Percentiles rank a stretch among this genome's conserved stretches.
These are phyloP conservation scores for Cutaneotrichosporon dermatis DNA, from an alignment of 1,284 basidiomycete genomes.

Conservation along the genomic window DNA sequence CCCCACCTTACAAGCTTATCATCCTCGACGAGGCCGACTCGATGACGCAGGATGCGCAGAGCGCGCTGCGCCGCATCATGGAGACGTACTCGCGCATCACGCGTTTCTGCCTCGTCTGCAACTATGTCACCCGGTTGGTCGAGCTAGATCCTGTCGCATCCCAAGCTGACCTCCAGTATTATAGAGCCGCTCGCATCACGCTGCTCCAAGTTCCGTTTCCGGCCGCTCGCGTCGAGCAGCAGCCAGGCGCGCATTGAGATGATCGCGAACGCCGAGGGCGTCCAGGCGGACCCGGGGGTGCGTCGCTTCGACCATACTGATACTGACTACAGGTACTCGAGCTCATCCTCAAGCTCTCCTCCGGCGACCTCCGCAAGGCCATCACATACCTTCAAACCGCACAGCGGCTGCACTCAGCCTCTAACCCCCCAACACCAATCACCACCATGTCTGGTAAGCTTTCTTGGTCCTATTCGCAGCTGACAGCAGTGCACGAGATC, in stretches of 20 bases:
- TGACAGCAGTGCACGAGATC: conserved; percentile 76
- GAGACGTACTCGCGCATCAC: conserved; percentile 96
- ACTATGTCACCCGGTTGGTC: conserved; percentile 90
- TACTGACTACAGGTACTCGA: conserved; percentile 22
- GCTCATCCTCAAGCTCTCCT: conserved; percentile 56
- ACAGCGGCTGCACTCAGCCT: conserved; percentile 71
- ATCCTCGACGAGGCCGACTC: conserved; percentile 99
- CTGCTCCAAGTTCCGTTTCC: conserved; percentile 98
- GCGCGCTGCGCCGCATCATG: conserved; percentile 94
- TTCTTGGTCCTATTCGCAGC: background rate
- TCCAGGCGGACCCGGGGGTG: conserved; percentile 52
- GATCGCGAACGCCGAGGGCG: conserved; percentile 63
- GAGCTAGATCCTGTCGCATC: background rate
- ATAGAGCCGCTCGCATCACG: conserved; percentile 98
- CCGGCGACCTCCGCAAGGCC: conserved; percentile 92
- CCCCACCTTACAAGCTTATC: conserved; percentile 97
- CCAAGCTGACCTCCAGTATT: conserved; percentile 59
- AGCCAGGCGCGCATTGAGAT: conserved; percentile 71
- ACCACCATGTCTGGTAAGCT: conserved; percentile 54
- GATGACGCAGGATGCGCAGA: conserved; percentile 99
- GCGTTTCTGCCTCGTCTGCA: conserved; percentile 96
- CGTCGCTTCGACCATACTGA: conserved; percentile 22
- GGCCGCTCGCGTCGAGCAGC: conserved; percentile 75
- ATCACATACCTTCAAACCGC: conserved; percentile 98
- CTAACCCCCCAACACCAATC: conserved; percentile 65